Evolutionary conservation across 768 basidiomycete genomes (phyloP).

Genomic region (Russula sp.): DNA sequence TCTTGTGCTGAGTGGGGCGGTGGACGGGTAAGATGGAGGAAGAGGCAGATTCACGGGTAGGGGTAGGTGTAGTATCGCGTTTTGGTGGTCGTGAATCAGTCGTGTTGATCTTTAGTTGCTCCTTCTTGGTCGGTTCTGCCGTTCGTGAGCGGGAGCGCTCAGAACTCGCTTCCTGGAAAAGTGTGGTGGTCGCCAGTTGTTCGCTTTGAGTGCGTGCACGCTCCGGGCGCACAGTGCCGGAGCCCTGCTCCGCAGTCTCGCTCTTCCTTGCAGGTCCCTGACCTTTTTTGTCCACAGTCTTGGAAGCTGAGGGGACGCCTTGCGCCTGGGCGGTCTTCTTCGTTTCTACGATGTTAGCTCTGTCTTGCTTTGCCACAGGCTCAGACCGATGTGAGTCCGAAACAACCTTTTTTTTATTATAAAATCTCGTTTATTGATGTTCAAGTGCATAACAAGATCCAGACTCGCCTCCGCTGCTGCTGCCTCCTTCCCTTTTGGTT

Average conservation of each 20-base stretch:
- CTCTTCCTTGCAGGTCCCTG: conserved; percentile 13
- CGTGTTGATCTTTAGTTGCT: conserved; percentile 12
- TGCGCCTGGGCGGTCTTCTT: neutral
- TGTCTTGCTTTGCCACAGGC: neutral
- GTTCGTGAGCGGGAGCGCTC: conserved; percentile 14
- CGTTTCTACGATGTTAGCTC: neutral
- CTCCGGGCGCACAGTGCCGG: conserved; percentile 9
- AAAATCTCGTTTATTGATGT: conserved; percentile 18
- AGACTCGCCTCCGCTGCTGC: conserved; percentile 20
- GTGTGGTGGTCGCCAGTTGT: neutral
- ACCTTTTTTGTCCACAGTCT: neutral
- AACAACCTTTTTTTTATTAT: conserved; percentile 16
- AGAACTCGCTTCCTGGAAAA: neutral
- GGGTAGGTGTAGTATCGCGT: neutral
- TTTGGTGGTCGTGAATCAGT: neutral
- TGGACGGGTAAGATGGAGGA: neutral
- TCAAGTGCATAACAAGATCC: conserved; percentile 18
- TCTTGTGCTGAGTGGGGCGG: conserved; percentile 1
- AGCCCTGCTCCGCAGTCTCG: conserved; percentile 5
- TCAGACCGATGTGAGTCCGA: conserved; percentile 2
- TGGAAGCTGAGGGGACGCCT: conserved; percentile 4
- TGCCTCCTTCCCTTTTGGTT: conserved; percentile 7
- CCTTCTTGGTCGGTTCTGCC: conserved; percentile 17
- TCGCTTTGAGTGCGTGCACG: conserved; percentile 12
- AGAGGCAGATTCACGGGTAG: neutral